Conservation (phyloP, 768 basidiomycete species). For the Multifurca ochricompacta region DNA sequence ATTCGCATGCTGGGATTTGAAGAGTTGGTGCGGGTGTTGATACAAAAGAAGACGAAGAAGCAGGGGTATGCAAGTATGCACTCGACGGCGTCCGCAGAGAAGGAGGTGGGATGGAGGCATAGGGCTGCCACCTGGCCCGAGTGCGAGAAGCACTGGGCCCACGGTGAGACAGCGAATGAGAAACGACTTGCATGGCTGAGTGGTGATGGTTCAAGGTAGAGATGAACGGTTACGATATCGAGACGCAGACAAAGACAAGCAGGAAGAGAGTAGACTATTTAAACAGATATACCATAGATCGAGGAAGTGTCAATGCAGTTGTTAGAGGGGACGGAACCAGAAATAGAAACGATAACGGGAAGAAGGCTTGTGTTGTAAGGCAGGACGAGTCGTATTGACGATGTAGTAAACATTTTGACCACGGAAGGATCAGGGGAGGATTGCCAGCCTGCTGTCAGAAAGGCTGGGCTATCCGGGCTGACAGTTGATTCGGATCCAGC, state of each 20-base stretch:
- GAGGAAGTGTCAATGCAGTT: slow-evolving; percentile 1
- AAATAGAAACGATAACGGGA: slow-evolving; percentile 15
- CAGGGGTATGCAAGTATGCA: slow-evolving; percentile 25
- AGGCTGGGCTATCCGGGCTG: slow-evolving; percentile 35
- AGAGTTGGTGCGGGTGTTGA: slow-evolving; percentile 18
- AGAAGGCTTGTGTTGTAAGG: slow-evolving; percentile 22
- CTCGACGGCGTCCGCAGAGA: slow-evolving; percentile 33
- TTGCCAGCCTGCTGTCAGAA: slow-evolving; percentile 34
- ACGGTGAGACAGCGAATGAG: slow-evolving; percentile 59
- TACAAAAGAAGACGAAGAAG: slow-evolving; percentile 19
- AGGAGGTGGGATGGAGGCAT: slow-evolving; percentile 34
- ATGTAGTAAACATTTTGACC: slow-evolving; percentile 35
- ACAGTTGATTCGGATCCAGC: slow-evolving; percentile 25
- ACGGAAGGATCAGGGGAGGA: slow-evolving; percentile 23
- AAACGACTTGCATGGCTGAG: slow-evolving; percentile 29
- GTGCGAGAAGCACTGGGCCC: slow-evolving; percentile 57
- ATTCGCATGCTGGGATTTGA: slow-evolving; percentile 27
- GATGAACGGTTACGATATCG: slow-evolving; percentile 3
- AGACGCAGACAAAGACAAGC: neutral
- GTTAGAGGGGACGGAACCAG: slow-evolving; percentile 16
- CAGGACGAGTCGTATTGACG: slow-evolving; percentile 24
- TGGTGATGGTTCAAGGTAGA: slow-evolving; percentile 9
- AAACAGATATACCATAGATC: slow-evolving; percentile 12
- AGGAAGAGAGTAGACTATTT: slow-evolving; percentile 7
- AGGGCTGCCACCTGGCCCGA: slow-evolving; percentile 77